phyloP scores from a whole-genome alignment of 2,329 filamentous ascomycete species.

The Tetracladium maxilliforme region DNA sequence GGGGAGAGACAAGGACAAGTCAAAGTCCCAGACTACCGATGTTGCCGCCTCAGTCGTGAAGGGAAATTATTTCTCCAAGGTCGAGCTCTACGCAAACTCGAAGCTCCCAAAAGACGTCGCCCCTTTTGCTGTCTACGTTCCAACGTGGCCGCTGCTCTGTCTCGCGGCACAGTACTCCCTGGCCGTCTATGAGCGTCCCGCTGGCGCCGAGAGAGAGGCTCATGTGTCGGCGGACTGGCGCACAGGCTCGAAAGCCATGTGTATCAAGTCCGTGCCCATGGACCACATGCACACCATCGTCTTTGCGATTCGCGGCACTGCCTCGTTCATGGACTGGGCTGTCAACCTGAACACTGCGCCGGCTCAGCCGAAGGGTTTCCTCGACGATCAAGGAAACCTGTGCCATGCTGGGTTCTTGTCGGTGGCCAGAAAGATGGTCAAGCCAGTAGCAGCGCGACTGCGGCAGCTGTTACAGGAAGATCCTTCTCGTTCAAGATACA shows the following conservation, averaged over 20 bases:
- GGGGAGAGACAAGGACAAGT: conserved; percentile 17
- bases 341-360: conserved; percentile 66
- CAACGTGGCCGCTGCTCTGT: conserved; percentile 64
- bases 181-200: conserved; percentile 54
- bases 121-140: conserved; percentile 49
- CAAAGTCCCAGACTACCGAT: conserved; percentile 16
- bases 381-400: conserved; percentile 64
- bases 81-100: conserved; percentile 67
- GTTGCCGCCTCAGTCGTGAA: conserved; percentile 21
- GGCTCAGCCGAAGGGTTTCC: conserved; percentile 48
- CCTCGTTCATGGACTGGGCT: conserved; percentile 74
- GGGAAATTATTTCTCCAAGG: conserved; percentile 57
- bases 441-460: conserved; percentile 56
- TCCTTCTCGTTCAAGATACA: conserved; percentile 48
- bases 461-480: conserved; percentile 58
- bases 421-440: conserved; percentile 62
- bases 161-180: conserved; percentile 68
- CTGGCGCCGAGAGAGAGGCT: conserved; percentile 46
- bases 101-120: conserved; percentile 53
- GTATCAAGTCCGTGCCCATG: conserved; percentile 66
- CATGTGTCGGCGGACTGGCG: conserved; percentile 59
- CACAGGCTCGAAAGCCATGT: conserved; percentile 71
- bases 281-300: conserved; percentile 69
- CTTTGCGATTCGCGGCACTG: conserved; percentile 69
- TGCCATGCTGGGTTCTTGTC: conserved; percentile 72